phyloP scores from a whole-genome alignment of 73 alveolate species.

The Paramecium sonneborni region DNA sequence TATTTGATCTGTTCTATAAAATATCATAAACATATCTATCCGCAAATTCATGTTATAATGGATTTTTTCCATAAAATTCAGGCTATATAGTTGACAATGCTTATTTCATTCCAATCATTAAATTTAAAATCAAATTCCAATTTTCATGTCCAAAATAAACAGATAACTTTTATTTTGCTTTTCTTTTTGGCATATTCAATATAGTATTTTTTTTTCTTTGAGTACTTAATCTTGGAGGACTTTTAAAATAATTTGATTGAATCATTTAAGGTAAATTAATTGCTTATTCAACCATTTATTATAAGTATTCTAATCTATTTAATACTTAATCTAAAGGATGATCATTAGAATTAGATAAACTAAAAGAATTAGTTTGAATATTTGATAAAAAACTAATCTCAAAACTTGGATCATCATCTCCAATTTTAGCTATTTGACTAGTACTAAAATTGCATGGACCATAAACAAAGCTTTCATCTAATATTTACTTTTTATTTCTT shows the following conservation, averaged over 20 bases:
- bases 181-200: constrained; percentile 8
- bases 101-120: constrained; percentile 91
- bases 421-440: not conserved
- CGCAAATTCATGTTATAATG: not conserved
- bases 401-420: constrained; percentile 18
- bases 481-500: not conserved
- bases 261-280: not conserved
- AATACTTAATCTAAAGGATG: not conserved
- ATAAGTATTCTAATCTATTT: not conserved
- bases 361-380: not conserved
- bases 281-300: not conserved
- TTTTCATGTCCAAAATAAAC: constrained; percentile 79
- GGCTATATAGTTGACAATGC: constrained; percentile 74
- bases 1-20: constrained; percentile 57
- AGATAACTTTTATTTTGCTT: not conserved
- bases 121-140: constrained; percentile 83
- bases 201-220: not conserved
- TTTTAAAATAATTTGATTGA: not conserved
- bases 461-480: not conserved
- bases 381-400: not conserved
- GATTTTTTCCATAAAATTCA: not conserved
- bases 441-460: constrained; percentile 38
- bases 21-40: constrained; percentile 39
- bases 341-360: not conserved
- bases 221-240: not conserved